These are phyloP conservation scores for Cercospora citrullina DNA, from an alignment of 2,329 filamentous ascomycete species.

Conservation along the genomic window DNA sequence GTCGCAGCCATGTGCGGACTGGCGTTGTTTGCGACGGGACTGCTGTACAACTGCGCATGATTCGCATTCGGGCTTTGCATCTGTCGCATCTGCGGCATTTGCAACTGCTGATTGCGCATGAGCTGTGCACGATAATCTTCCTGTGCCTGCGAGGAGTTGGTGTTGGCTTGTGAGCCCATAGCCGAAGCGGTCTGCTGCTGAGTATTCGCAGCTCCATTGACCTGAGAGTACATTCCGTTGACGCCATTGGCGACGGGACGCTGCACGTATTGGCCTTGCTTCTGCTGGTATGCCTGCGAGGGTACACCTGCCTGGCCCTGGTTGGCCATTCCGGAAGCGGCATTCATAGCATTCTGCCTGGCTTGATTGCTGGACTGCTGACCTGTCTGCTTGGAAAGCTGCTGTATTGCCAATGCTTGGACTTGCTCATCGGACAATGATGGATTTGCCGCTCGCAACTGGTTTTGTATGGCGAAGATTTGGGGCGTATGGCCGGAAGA, in stretches of 20 bases:
- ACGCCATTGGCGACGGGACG: conserved; percentile 15
- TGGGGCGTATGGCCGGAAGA: conserved; percentile 57
- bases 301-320: conserved; percentile 15
- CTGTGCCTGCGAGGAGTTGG: conserved; percentile 21
- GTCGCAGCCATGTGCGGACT: conserved; percentile 36
- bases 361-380: conserved; percentile 34
- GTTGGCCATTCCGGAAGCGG: conserved; percentile 39
- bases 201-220: conserved; percentile 18
- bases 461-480: conserved; percentile 55
- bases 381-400: conserved; percentile 36
- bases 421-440: conserved; percentile 56
- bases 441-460: conserved; percentile 54
- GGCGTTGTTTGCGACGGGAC: conserved; percentile 33
- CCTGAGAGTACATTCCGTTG: conserved; percentile 15
- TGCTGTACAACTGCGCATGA: conserved; percentile 32
- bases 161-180: conserved; percentile 26
- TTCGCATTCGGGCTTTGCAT: conserved; percentile 30
- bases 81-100: conserved; percentile 35
- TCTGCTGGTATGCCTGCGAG: conserved; percentile 32
- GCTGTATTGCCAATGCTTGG: conserved; percentile 53
- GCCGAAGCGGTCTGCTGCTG: conserved; percentile 17
- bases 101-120: conserved; percentile 36
- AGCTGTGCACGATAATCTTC: conserved; percentile 35
- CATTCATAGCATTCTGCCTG: conserved; percentile 42
- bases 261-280: conserved; percentile 28